Percentiles rank a stretch among this genome's conserved stretches.
These are phyloP conservation scores for Paraglomus brasilianum DNA, from an alignment of 192 early-diverging fungal genomes.

Conservation along the genomic window DNA sequence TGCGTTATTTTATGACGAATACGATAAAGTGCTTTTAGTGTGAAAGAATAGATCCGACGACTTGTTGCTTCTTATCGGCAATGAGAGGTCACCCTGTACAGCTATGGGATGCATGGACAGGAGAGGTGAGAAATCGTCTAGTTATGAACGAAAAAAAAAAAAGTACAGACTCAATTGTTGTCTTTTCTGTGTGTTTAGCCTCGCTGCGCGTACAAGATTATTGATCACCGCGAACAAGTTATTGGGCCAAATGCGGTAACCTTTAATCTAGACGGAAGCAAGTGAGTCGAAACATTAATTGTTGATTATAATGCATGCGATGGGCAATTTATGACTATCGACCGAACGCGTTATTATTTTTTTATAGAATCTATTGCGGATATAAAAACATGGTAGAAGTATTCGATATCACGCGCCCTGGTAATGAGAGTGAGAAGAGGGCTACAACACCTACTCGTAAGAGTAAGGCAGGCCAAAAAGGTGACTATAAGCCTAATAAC, in stretches of 20 bases:
- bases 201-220: constrained; percentile 65
- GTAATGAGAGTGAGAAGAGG: constrained; percentile 46
- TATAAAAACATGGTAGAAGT: constrained; percentile 64
- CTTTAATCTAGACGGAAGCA: constrained; percentile 68
- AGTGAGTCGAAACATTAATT: constrained; percentile 37
- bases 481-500: constrained; percentile 25
- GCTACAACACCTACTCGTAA: constrained; percentile 61
- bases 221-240: constrained; percentile 63
- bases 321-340: not conserved
- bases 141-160: not conserved
- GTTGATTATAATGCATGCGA: not conserved
- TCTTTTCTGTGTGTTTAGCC: constrained; percentile 35
- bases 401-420: constrained; percentile 69
- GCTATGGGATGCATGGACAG: constrained; percentile 69
- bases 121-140: constrained; percentile 42
- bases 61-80: constrained; percentile 62
- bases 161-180: not conserved
- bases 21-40: not conserved
- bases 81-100: constrained; percentile 76
- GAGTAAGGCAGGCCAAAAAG: constrained; percentile 73
- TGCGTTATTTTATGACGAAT: not conserved
- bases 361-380: constrained; percentile 64
- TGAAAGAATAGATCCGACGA: constrained; percentile 44
- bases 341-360: not conserved
- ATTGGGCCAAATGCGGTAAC: constrained; percentile 63